phyloP scores from a whole-genome alignment of 2,329 filamentous ascomycete genomes.

The Dothidotthia symphoricarpi region DNA sequence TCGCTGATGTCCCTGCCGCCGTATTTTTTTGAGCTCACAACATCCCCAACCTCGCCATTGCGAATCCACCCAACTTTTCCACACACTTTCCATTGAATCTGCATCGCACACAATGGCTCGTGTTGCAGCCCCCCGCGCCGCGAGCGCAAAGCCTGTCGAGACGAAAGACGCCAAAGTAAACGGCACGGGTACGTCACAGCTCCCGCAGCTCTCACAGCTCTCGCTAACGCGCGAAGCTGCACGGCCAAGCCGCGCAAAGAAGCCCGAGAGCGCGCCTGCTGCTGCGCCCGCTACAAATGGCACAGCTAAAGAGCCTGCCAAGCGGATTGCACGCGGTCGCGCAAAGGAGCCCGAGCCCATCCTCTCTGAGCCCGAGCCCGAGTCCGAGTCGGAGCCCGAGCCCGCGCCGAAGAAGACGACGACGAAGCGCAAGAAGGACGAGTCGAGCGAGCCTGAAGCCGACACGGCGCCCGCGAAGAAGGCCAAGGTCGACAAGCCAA shows the following conservation, averaged over 20 bases:
- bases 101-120: constrained; percentile 30
- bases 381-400: constrained; percentile 8
- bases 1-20: too few relatives aligned
- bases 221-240: constrained; percentile 18
- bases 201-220: constrained; percentile 9
- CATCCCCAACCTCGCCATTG: constrained; percentile 23
- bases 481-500: constrained; percentile 19
- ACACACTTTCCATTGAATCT: constrained; percentile 15
- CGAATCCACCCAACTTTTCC: constrained; percentile 11
- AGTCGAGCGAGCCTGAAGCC: constrained; percentile 21
- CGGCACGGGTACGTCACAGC: constrained; percentile 31
- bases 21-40: constrained; percentile 25
- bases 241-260: constrained; percentile 28
- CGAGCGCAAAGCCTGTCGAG: constrained; percentile 27
- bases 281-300: constrained; percentile 9
- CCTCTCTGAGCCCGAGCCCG: constrained; percentile 11
- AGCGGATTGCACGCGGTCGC: constrained; percentile 16
- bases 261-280: constrained; percentile 17
- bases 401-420: constrained; percentile 16
- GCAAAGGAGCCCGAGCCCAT: constrained; percentile 22
- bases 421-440: constrained; percentile 35
- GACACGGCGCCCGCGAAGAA: constrained; percentile 22
- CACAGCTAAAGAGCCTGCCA: constrained; percentile 5
- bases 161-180: constrained; percentile 22
- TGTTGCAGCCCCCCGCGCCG: constrained; percentile 27